Evolutionary conservation across 2,329 filamentous ascomycete species (phyloP).

Genomic region (Macrophomina phaseolina): DNA sequence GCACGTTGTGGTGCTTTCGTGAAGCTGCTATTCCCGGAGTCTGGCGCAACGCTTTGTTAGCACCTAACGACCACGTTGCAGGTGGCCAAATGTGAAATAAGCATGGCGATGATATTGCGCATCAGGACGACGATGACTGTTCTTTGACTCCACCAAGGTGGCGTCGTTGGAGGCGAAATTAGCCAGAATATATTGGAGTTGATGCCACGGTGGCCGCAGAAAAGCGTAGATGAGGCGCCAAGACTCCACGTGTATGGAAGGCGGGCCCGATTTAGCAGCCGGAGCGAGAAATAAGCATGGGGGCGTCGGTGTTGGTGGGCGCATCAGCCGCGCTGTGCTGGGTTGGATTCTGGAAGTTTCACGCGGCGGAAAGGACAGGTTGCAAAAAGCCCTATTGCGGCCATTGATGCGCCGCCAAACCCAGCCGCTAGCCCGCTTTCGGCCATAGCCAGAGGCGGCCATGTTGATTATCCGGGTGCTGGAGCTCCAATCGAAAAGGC

Average conservation of each 20-base stretch:
- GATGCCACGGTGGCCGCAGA: conserved; percentile 23
- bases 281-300: conserved; percentile 14
- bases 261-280: conserved; percentile 9
- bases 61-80: conserved; percentile 12
- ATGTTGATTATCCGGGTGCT: conserved; percentile 27
- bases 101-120: background rate
- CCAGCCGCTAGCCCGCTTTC: conserved; percentile 21
- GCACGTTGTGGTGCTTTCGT: background rate
- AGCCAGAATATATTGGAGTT: background rate
- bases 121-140: conserved; percentile 19
- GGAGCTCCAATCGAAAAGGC: conserved; percentile 27
- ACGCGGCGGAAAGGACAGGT: conserved; percentile 27
- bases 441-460: conserved; percentile 16
- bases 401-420: conserved; percentile 18
- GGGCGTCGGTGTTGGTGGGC: background rate
- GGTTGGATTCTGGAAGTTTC: conserved; percentile 27
- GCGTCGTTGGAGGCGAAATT: conserved; percentile 18
- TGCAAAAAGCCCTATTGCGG: conserved; percentile 27
- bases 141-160: conserved; percentile 1
- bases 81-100: conserved; percentile 1
- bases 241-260: conserved; percentile 20
- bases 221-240: background rate
- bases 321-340: conserved; percentile 10
- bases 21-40: conserved; percentile 7
- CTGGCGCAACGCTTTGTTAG: background rate